These are phyloP conservation scores for Boletus coccyginus DNA, from an alignment of 768 basidiomycete species.

Conservation along the genomic window DNA sequence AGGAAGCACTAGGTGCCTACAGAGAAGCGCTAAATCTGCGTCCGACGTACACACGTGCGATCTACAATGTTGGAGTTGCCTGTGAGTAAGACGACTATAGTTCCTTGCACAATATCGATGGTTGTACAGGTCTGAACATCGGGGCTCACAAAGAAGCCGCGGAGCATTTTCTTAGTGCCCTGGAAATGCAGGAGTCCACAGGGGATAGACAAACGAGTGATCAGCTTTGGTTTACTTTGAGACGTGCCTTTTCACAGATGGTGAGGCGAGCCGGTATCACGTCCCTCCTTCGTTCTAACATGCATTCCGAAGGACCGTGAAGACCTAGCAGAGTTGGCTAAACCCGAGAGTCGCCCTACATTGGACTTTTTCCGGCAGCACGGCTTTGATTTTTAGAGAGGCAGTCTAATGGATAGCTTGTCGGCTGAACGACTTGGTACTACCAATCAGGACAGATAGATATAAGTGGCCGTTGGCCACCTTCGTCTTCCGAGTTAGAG, in stretches of 20 bases:
- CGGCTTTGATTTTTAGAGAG: constrained; percentile 83
- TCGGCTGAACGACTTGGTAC: not conserved
- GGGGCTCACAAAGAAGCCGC: constrained; percentile 94
- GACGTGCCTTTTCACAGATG: constrained; percentile 79
- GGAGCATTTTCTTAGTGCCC: constrained; percentile 88
- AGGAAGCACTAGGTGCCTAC: constrained; percentile 90
- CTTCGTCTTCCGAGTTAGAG: not conserved
- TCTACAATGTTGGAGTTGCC: constrained; percentile 97
- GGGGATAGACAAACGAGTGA: constrained; percentile 69
- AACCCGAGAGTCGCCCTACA: constrained; percentile 55
- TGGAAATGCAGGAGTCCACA: constrained; percentile 72
- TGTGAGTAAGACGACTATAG: constrained; percentile 53
- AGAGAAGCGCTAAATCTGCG: constrained; percentile 85
- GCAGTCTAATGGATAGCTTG: not conserved
- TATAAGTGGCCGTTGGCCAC: not conserved
- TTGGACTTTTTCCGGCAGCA: constrained; percentile 74
- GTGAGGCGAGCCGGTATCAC: constrained; percentile 34
- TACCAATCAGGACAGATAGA: not conserved
- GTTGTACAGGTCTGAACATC: constrained; percentile 79
- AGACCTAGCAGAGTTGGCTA: constrained; percentile 78
- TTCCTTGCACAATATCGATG: constrained; percentile 4
- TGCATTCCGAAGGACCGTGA: constrained; percentile 55
- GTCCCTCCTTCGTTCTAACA: not conserved
- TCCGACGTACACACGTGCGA: constrained; percentile 95
- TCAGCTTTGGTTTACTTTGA: constrained; percentile 88